Percentiles rank a stretch among this genome's conserved stretches.
These are phyloP conservation scores for Starmerella tilneyi DNA, from an alignment of 805 yeast species.

Conservation along the genomic window DNA sequence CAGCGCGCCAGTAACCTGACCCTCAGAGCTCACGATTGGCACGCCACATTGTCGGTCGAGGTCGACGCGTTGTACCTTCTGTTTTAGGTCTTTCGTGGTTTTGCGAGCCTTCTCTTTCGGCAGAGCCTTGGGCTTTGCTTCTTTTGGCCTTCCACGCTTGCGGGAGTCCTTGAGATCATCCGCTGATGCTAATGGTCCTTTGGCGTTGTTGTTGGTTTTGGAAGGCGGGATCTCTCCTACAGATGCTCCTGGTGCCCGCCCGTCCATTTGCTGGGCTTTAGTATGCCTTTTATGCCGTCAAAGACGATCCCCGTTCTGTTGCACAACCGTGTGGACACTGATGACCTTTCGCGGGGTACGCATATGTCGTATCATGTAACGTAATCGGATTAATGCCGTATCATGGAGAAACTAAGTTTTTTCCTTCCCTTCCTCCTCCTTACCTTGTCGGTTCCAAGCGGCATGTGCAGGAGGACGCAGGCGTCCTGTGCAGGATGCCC, in stretches of 20 bases:
- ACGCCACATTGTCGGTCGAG: slow-evolving; percentile 77
- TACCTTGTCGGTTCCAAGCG: no score
- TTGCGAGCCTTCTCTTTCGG: slow-evolving; percentile 15
- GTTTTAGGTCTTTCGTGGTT: slow-evolving; percentile 35
- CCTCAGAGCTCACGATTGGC: slow-evolving; percentile 36
- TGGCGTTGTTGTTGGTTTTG: not conserved
- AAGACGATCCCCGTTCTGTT: no score
- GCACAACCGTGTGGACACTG: not conserved
- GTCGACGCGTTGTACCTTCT: slow-evolving; percentile 40
- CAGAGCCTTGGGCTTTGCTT: not conserved
- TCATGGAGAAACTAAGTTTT: no score
- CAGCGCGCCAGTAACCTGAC: slow-evolving; percentile 66
- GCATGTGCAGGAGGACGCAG: slow-evolving; percentile 2
- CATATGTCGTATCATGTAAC: not conserved
- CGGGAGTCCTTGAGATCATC: no score
- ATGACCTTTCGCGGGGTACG: not conserved
- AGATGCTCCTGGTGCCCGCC: no score
- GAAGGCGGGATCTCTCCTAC: no score
- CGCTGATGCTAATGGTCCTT: not conserved
- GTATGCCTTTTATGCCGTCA: no score
- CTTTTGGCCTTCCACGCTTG: slow-evolving; percentile 15
- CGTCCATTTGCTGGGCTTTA: no score
- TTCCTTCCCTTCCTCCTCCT: no score
- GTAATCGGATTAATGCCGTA: not conserved
- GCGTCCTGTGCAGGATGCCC: no score